Conservation (phyloP, 148 eudicot species). For the Mesembryanthemum crystallinum region DNA sequence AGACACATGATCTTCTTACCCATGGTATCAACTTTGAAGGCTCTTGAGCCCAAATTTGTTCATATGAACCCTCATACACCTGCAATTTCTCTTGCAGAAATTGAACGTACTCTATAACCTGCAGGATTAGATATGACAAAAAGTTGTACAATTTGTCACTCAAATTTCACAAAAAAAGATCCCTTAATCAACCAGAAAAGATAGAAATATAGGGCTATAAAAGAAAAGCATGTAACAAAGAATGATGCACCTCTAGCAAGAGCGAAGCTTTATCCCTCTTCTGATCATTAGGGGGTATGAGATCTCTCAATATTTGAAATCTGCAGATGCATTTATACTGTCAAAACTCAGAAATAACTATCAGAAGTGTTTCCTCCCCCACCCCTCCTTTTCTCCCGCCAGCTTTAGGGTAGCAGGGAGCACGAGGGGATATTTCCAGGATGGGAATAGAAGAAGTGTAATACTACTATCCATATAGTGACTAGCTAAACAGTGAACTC, state of each 20-base stretch:
- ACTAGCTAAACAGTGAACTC: too few relatives aligned
- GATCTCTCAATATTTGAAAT: conserved; percentile 82
- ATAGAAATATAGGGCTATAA: not conserved
- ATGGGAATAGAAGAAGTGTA: too few relatives aligned
- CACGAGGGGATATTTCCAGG: too few relatives aligned
- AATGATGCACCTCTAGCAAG: conserved; percentile 71
- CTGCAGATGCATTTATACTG: conserved; percentile 36
- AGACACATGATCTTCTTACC: conserved; percentile 42
- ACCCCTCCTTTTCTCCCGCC: too few relatives aligned
- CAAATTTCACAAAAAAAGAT: not conserved
- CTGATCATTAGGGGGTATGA: conserved; percentile 91
- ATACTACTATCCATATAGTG: too few relatives aligned
- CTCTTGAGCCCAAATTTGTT: conserved; percentile 74
- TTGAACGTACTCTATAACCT: conserved; percentile 89
- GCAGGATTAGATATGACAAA: conserved; percentile 19
- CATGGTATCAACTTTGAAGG: conserved; percentile 63
- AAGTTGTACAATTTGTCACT: conserved; percentile 4
- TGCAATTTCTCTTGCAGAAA: conserved; percentile 74
- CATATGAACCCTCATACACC: conserved; percentile 69
- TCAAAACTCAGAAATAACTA: not conserved
- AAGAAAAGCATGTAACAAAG: not conserved
- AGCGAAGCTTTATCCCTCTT: conserved; percentile 94
- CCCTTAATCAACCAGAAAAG: not conserved
- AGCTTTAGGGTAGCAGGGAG: too few relatives aligned
- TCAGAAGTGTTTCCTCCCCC: too few relatives aligned